Conservation (phyloP, 2,329 filamentous ascomycete genomes). For the Aspergillus aculeatinus region DNA sequence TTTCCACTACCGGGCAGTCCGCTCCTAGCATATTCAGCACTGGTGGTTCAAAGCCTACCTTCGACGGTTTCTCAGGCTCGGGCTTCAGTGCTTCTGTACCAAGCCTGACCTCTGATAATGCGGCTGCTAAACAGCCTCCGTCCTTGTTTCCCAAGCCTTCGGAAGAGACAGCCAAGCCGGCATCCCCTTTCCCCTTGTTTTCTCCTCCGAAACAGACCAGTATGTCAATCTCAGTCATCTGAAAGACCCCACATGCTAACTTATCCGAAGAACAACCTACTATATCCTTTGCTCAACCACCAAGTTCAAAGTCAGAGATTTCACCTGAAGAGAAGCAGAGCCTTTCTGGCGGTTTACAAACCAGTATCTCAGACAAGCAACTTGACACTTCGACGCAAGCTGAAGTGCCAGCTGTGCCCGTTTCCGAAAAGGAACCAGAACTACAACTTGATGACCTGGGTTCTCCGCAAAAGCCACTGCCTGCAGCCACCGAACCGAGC, state of each 20-base stretch:
- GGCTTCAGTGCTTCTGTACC: constrained; percentile 12
- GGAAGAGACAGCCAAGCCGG: neutral
- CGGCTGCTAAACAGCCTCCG: neutral
- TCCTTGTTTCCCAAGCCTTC: neutral
- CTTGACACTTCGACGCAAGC: neutral
- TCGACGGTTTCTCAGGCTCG: constrained; percentile 2
- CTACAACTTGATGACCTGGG: neutral
- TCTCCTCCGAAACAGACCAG: neutral
- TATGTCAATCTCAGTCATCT: neutral
- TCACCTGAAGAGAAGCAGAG: neutral
- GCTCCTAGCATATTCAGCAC: constrained; percentile 15
- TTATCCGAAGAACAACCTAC: neutral
- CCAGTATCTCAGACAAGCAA: neutral
- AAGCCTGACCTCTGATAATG: neutral
- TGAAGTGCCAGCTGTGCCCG: neutral
- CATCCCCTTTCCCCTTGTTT: neutral
- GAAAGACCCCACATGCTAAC: neutral
- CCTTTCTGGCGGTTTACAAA: neutral
- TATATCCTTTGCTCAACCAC: neutral
- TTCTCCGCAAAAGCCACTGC: neutral
- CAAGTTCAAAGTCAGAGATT: neutral
- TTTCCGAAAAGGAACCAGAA: neutral
- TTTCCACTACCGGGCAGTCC: constrained; percentile 15
- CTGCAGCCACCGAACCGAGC: neutral
- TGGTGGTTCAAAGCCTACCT: constrained; percentile 7